Base-by-base conservation (phyloP, 2,329 filamentous ascomycete species). In the Hyphodiscus sp. region DNA sequence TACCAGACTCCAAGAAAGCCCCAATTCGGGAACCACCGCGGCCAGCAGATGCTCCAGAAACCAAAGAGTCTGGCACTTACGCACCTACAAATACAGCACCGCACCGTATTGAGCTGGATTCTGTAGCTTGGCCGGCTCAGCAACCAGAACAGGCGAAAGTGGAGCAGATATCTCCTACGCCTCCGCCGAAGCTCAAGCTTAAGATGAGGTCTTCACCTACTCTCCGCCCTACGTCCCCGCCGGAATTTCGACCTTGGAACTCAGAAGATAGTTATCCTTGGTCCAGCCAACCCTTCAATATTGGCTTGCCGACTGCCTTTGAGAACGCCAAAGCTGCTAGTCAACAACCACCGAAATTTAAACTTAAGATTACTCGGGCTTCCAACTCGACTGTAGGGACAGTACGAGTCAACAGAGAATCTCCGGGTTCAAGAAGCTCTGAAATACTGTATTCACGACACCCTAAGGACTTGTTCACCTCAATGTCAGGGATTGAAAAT, bases 391-490 rank as follows among this genome's bases (percentile, higher is more conserved):
- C 59, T 16, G 52, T 56, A 15, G 66, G 63, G 10, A 68, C 67
- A 15, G 59, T 68, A 16, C 61, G 60, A 33, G 52, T 68, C 16
- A 64, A 61, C 43, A 56, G 58, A 49, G 58, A 62, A 11, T 59
- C 55, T 38, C 50, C 43, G 38, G 60, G 59, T 19, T 55, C 53
- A 9, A 59, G 48, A 47, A 56, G 55, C 9, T 51, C 56, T 13
- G 44, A 59, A 11, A 63, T 61, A 41, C 53, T 67, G 16, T 56
- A 68, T 29, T 50, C 69, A 42, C 54, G 52, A 20, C 58, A 57
- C 29, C 60, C 62, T 10, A 65, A 61, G 52, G 66, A 69, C 52
- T 49, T 69, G 16, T 69, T 69, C 52, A 67, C 65, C 13, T 54
- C 67, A 9, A 47, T 55, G 47, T 49, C 52, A 46, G 63, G 63